These are phyloP conservation scores for Phalaenopsis aphrodite DNA, from an alignment of 106 monocot species.

Conservation along the genomic window DNA sequence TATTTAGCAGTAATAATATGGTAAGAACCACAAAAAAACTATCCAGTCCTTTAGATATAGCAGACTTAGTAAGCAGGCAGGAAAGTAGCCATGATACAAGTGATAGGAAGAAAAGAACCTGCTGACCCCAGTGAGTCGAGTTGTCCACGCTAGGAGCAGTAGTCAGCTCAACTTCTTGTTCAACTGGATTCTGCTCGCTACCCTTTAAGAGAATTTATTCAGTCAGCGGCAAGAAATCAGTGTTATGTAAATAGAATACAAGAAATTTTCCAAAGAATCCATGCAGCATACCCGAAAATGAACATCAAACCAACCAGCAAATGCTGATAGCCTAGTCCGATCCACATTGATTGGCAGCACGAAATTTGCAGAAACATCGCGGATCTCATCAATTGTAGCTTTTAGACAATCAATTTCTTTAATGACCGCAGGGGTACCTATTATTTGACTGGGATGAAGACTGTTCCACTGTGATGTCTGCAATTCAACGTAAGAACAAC, in stretches of 20 bases:
- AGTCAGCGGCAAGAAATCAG: background rate
- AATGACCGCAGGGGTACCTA: constrained; percentile 62
- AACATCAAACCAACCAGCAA: constrained; percentile 99
- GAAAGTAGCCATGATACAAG: background rate
- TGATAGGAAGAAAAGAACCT: constrained; percentile 39
- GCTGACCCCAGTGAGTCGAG: constrained; percentile 94
- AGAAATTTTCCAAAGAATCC: background rate
- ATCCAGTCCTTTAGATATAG: background rate
- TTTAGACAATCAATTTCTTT: constrained; percentile 87
- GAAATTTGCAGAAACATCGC: constrained; percentile 36
- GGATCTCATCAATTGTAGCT: constrained; percentile 84
- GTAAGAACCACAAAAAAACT: background rate
- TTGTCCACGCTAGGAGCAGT: constrained; percentile 78
- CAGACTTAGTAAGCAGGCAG: background rate
- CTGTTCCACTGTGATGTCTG: constrained; percentile 93
- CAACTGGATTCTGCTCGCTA: constrained; percentile 47
- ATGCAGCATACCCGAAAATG: constrained; percentile 66
- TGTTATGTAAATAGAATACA: background rate
- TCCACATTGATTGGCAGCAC: constrained; percentile 39
- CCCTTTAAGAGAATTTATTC: constrained; percentile 37
- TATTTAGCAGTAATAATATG: background rate
- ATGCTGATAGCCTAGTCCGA: constrained; percentile 50
- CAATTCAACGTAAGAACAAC: constrained; percentile 2
- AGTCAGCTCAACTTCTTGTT: constrained; percentile 58
- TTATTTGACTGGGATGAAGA: constrained; percentile 69